These are phyloP conservation scores for Aspergillus luchuensis DNA, from an alignment of 2,329 filamentous ascomycete species.

Conservation along the genomic window DNA sequence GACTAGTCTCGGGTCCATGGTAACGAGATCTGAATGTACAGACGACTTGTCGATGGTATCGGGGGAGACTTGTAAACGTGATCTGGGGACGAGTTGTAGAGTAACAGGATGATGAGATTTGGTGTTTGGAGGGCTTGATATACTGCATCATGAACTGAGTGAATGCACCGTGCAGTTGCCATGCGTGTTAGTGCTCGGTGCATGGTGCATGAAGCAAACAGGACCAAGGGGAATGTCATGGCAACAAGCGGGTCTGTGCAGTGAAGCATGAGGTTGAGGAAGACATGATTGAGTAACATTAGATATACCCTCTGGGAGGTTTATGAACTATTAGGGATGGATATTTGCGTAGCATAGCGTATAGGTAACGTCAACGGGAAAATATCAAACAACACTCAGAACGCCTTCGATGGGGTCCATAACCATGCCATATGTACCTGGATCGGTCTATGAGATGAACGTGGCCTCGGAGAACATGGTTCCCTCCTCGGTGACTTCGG, in stretches of 20 bases:
- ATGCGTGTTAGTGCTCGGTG: background rate
- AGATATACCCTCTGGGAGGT: slow-evolving; percentile 31
- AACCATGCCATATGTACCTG: slow-evolving; percentile 34
- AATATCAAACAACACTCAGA: slow-evolving; percentile 34
- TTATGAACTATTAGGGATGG: slow-evolving; percentile 22
- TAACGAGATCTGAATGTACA: background rate
- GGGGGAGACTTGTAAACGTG: too few species aligned
- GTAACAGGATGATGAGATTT: background rate
- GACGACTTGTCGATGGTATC: background rate
- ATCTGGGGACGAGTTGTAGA: background rate
- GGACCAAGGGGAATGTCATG: background rate
- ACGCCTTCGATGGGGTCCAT: slow-evolving; percentile 30
- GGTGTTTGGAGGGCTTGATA: background rate
- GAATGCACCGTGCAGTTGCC: background rate
- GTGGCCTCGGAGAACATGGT: slow-evolving; percentile 84
- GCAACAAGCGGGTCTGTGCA: background rate
- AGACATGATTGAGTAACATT: slow-evolving; percentile 29
- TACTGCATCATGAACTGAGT: background rate
- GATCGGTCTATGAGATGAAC: slow-evolving; percentile 72
- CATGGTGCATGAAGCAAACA: background rate
- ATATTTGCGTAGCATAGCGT: slow-evolving; percentile 17
- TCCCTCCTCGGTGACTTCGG: slow-evolving; percentile 77
- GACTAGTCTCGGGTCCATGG: background rate
- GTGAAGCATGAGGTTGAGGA: background rate
- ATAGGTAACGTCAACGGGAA: slow-evolving; percentile 28